Conservation (phyloP, 139 green algal species). For the Zygnema circumcarinatum region DNA sequence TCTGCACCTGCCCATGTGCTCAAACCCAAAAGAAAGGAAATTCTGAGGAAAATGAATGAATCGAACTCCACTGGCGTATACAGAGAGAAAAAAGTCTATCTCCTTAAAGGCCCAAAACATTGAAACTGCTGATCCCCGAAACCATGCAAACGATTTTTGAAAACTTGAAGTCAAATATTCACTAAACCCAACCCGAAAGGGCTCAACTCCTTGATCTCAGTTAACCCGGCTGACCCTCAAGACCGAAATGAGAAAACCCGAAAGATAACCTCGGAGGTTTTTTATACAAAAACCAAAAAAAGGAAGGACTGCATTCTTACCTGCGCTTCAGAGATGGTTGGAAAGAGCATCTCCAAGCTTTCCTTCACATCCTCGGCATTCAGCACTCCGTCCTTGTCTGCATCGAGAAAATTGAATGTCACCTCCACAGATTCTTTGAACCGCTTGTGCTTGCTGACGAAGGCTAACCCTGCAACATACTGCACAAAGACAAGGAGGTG, state of each 20-base stretch:
- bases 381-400: slow-evolving; percentile 7
- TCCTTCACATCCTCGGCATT: background rate
- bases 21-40: background rate
- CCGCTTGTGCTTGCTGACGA: background rate
- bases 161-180: background rate
- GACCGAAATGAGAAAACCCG: background rate
- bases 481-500: background rate
- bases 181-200: slow-evolving; percentile 5
- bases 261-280: background rate
- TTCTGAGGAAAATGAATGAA: background rate
- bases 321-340: slow-evolving; percentile 9
- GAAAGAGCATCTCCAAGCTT: background rate
- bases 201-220: background rate
- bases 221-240: background rate
- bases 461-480: slow-evolving; percentile 22
- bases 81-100: background rate
- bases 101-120: background rate
- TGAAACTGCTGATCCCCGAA: background rate
- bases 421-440: background rate
- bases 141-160: background rate
- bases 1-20: background rate
- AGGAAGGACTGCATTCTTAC: slow-evolving; percentile 1
- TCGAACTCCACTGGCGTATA: background rate
- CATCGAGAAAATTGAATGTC: slow-evolving; percentile 1
- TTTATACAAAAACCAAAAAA: background rate